Percentiles rank a stretch among this genome's conserved stretches.
These are phyloP conservation scores for Mallotus nudiflorus DNA, from an alignment of 345 rosid genomes.

Conservation along the genomic window DNA sequence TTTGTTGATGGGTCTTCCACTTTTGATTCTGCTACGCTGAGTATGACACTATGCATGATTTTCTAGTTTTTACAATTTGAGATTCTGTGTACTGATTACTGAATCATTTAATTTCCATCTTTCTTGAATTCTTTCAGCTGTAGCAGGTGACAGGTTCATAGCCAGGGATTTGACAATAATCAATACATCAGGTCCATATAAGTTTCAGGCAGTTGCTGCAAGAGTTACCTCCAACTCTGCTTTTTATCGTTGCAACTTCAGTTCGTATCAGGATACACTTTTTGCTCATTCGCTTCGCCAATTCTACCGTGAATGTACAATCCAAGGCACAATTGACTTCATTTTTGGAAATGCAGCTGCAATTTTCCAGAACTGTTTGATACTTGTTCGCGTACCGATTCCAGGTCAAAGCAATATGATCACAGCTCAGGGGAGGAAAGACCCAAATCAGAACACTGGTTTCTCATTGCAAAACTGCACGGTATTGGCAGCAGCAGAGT, in stretches of 20 bases:
- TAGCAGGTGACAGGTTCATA: conserved; percentile 10
- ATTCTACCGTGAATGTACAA: conserved; percentile 17
- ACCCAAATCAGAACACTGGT: conserved; percentile 17
- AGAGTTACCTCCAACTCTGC: conserved; percentile 20
- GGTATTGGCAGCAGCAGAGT: conserved; percentile 1
- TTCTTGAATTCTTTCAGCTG: conserved; percentile 3
- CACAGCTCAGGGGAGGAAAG: conserved; percentile 14
- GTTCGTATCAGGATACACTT: conserved; percentile 12
- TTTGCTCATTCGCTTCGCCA: conserved; percentile 10
- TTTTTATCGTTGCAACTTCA: conserved; percentile 9
- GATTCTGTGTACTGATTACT: neutral
- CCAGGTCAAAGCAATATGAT: conserved; percentile 11
- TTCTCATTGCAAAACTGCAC: conserved; percentile 15
- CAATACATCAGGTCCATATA: conserved; percentile 18
- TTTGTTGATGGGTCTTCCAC: conserved; percentile 15
- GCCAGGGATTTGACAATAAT: conserved; percentile 17
- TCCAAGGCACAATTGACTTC: conserved; percentile 14
- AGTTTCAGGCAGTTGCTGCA: conserved; percentile 16
- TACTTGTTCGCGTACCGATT: conserved; percentile 7
- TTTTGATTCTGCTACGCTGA: conserved; percentile 6
- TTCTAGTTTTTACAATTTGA: neutral
- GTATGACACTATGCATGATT: neutral
- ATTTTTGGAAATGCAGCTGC: conserved; percentile 15
- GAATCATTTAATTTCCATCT: neutral
- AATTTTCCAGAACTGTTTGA: conserved; percentile 7